Evolutionary conservation across 169 alveolate genomes (phyloP), one percentile per base, ranked within the genome.

Genomic region (Nephromyces sp.): DNA sequence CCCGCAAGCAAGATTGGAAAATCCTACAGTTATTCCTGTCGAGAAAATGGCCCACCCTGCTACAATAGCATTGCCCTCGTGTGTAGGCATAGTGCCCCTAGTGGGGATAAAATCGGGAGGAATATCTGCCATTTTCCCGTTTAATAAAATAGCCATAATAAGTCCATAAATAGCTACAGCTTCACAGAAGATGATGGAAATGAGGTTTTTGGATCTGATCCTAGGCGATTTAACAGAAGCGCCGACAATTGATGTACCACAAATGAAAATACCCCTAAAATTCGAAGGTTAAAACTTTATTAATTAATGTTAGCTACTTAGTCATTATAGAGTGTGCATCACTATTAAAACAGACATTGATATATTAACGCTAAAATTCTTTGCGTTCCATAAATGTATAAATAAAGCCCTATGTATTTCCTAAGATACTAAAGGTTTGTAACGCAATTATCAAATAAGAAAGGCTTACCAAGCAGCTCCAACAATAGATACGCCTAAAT

Each of bases 201-300:
- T 96, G 70, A 98, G 81, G 86, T 96, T 98, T 89, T 98, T 98
- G 29, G 99, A 94, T 66, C 97, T 94, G 68, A 98, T 96, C 78
- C 99, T 92, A 22, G 99, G 99, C 62, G 98, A 92, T 85, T 95
- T 95, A 70, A 98, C 95, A 30, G 99, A 94, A 24, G 99, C 98
- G 1, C 99, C 99, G 61, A 97, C 89, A 28, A 98, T 84, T 68
- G 98, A 88, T 70, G 96, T 89, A 5, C 99, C 99, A 32, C 99
- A 94, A 53, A 96, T 90, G 82, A 94, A 94, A 29, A 98, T 96
- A 25, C 99, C 99, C 96, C 77, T 68, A 75, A 51, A 6, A 52
- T 15, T 3, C 6, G 24, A 21, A 24, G 27, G 2, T 3, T 15
- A 6, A n/a, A 4, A 3, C 25, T 3, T 21, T 24, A 24, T 21